Evolutionary conservation across 495 filamentous ascomycete genomes (phyloP).

Genomic region (Aspergillus bridgeri): DNA sequence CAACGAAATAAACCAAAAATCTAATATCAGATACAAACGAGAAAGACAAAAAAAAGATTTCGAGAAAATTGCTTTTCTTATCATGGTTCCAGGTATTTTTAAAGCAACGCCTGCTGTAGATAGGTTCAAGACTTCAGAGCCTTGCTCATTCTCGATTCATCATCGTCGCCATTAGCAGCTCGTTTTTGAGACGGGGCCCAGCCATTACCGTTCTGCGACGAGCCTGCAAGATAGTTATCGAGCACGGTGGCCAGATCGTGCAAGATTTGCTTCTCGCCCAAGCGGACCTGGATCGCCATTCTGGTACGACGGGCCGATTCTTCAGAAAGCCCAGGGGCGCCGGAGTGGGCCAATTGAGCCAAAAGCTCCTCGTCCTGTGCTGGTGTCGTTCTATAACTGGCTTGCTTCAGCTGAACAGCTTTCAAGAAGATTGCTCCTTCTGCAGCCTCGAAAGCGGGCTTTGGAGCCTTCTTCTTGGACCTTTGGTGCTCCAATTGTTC

Average conservation of each 20-base stretch:
- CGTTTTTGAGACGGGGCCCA: conserved; percentile 17
- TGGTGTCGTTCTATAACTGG: conserved; percentile 60
- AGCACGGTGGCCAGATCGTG: conserved; percentile 44
- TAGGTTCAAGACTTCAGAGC: conserved; percentile 30
- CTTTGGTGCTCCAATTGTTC: conserved; percentile 34
- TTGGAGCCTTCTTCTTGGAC: conserved; percentile 47
- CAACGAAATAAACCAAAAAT: conserved; percentile 31
- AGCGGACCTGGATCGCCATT: conserved; percentile 74
- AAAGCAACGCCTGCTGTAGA: conserved; percentile 5
- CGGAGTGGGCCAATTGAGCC: conserved; percentile 19
- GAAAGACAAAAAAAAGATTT: conserved; percentile 28
- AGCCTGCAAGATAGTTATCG: conserved; percentile 14
- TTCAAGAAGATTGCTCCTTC: conserved; percentile 33
- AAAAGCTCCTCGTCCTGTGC: conserved; percentile 60
- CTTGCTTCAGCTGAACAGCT: conserved; percentile 26
- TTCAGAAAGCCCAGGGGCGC: conserved; percentile 21
- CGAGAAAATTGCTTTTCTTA: conserved; percentile 1
- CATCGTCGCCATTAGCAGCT: conserved; percentile 21
- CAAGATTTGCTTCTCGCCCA: conserved; percentile 77
- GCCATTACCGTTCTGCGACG: conserved; percentile 1
- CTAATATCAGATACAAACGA: conserved; percentile 25
- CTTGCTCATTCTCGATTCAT: conserved; percentile 38
- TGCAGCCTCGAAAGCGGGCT: conserved; percentile 26
- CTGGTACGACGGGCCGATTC: conserved; percentile 37
- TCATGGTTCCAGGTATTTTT: not conserved